Evolutionary conservation across 164 flowering plant genomes (phyloP).

Genomic region (Tetracentron sinense): DNA sequence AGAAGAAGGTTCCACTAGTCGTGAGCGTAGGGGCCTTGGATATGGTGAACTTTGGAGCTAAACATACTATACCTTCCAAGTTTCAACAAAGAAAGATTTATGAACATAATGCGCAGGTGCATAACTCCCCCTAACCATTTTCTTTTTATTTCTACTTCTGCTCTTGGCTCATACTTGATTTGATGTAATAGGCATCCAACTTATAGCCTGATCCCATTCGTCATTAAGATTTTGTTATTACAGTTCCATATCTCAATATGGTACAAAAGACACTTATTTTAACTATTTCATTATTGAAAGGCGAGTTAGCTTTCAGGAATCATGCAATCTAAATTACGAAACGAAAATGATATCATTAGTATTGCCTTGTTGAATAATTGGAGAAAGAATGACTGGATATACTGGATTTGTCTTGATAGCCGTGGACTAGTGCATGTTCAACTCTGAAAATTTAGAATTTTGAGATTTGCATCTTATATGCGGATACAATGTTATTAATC

Average conservation of each 20-base stretch:
- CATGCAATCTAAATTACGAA: not conserved
- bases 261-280: not conserved
- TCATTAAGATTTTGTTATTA: not conserved
- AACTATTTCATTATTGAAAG: not conserved
- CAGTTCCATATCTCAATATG: not conserved
- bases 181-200: not conserved
- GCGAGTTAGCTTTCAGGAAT: not conserved
- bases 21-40: conserved; percentile 90
- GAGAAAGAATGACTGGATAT: not conserved
- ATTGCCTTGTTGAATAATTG: conserved; percentile 7
- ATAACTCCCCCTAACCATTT: not conserved
- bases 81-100: conserved; percentile 60
- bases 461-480: not conserved
- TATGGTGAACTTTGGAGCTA: conserved; percentile 92
- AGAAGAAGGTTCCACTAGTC: conserved; percentile 73
- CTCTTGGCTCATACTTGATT: not conserved
- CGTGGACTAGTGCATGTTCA: conserved; percentile 3
- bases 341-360: not conserved
- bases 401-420: not conserved
- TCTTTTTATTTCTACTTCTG: not conserved
- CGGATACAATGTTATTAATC: conserved; percentile 5
- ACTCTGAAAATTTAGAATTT: conserved; percentile 2
- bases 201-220: not conserved
- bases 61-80: conserved; percentile 59
- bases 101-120: conserved; percentile 82